A percentile compares a stretch with the other conserved stretches of the same genome.
Conservation (phyloP, 2,329 filamentous ascomycete species). For the Aquanectria penicillioides region DNA sequence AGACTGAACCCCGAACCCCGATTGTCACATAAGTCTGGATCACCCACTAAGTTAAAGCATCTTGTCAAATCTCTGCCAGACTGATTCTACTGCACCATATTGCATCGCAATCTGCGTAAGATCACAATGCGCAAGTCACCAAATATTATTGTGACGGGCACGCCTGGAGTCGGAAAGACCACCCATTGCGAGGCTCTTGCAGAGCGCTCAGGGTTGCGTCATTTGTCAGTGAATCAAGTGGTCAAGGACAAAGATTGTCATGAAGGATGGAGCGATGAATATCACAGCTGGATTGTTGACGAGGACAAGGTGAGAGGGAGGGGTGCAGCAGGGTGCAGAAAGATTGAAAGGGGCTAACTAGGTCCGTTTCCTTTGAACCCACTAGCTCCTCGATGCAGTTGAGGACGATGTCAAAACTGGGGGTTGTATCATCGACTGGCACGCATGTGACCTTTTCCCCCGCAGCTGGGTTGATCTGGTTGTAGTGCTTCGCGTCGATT, state of each 20-base stretch:
- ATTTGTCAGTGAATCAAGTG: slow-evolving; percentile 89
- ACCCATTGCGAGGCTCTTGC: slow-evolving; percentile 88
- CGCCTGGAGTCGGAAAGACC: slow-evolving; percentile 95
- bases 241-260: slow-evolving; percentile 90
- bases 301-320: slow-evolving; percentile 99
- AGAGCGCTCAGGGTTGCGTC: slow-evolving; percentile 78
- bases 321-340: too few relatives aligned
- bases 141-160: slow-evolving; percentile 95
- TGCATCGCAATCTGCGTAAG: slow-evolving; percentile 7
- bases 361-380: background rate
- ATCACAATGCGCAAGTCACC: slow-evolving; percentile 65
- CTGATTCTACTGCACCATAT: slow-evolving; percentile 6
- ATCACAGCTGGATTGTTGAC: slow-evolving; percentile 91
- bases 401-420: slow-evolving; percentile 82
- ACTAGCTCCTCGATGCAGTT: slow-evolving; percentile 84
- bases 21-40: slow-evolving; percentile 28
- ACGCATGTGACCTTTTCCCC: slow-evolving; percentile 95
- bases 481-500: slow-evolving; percentile 86
- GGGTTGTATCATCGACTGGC: slow-evolving; percentile 95
- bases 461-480: slow-evolving; percentile 95
- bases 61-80: slow-evolving; percentile 34
- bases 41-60: slow-evolving; percentile 23
- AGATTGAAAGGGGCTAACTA: slow-evolving; percentile 18
- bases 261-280: slow-evolving; percentile 87
- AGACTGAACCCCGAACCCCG: slow-evolving; percentile 23